Evolutionary conservation across 257 asterid species (phyloP).

Genomic region (Ballota nigra): DNA sequence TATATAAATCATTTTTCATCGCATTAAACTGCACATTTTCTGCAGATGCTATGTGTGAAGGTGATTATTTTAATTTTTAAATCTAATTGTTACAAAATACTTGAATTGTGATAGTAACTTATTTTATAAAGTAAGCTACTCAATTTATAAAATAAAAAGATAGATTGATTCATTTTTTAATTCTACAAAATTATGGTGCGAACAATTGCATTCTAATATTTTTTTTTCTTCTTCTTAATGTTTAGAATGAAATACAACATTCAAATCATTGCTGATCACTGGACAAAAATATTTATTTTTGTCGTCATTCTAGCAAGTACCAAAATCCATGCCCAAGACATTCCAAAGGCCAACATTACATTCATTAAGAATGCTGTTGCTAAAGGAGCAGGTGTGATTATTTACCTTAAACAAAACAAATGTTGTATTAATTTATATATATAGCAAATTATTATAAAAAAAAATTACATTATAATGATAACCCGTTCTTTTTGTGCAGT

Average conservation of each 20-base stretch:
- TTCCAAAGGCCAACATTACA: background rate
- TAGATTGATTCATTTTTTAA: background rate
- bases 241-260: conserved; percentile 9
- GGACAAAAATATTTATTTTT: conserved; percentile 11
- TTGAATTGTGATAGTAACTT: too few relatives aligned
- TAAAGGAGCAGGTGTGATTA: conserved; percentile 23
- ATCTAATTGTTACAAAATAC: too few relatives aligned
- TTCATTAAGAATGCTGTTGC: conserved; percentile 11
- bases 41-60: too few relatives aligned
- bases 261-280: conserved; percentile 5
- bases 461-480: too few relatives aligned
- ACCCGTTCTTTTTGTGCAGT: background rate
- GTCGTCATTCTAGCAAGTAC: background rate
- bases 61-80: too few relatives aligned
- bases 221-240: background rate
- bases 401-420: background rate
- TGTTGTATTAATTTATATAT: too few relatives aligned
- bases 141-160: too few relatives aligned
- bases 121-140: too few relatives aligned
- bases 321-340: background rate
- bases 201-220: background rate
- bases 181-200: too few relatives aligned
- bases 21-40: too few relatives aligned
- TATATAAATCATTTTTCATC: too few relatives aligned
- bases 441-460: too few relatives aligned